Evolutionary conservation across 2,329 filamentous ascomycete genomes (phyloP).

Genomic region (Akanthomyces lecanii): DNA sequence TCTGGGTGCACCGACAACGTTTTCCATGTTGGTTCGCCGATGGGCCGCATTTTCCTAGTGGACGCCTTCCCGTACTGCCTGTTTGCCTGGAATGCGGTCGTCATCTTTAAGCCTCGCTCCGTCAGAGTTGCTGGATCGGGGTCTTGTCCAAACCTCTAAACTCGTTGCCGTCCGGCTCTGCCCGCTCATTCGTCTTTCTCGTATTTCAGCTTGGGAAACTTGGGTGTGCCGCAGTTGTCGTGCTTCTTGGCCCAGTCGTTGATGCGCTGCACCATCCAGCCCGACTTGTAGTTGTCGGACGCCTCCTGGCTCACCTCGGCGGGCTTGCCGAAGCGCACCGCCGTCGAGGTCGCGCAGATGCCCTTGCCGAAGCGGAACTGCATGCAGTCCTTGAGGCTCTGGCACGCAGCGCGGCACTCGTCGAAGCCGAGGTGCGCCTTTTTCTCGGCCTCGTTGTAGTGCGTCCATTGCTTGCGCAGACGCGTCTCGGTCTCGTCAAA

Average conservation of each 20-base stretch:
- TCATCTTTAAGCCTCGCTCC: neutral
- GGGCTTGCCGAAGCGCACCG: constrained; percentile 38
- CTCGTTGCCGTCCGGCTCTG: no score
- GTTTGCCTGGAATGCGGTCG: neutral
- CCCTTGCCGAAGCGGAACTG: constrained; percentile 39
- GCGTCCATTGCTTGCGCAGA: constrained; percentile 29
- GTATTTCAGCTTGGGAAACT: constrained; percentile 27
- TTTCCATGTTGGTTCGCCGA: neutral
- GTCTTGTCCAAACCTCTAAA: neutral
- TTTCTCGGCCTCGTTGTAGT: constrained; percentile 35
- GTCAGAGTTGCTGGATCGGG: neutral
- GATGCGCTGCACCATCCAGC: constrained; percentile 41
- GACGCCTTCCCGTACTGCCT: neutral
- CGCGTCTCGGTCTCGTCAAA: constrained; percentile 31
- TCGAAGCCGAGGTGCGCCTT: constrained; percentile 39
- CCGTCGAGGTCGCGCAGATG: constrained; percentile 33
- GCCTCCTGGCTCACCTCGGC: constrained; percentile 26
- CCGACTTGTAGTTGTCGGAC: constrained; percentile 33
- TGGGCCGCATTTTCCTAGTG: neutral
- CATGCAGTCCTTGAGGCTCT: constrained; percentile 34
- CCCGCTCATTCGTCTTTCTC: neutral
- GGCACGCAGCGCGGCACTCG: constrained; percentile 43
- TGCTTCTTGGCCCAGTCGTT: constrained; percentile 36
- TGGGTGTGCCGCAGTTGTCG: constrained; percentile 31
- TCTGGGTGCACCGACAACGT: neutral